These are phyloP conservation scores for Cryptomeria japonica DNA, from an alignment of 75 land plant genomes.

Conservation along the genomic window DNA sequence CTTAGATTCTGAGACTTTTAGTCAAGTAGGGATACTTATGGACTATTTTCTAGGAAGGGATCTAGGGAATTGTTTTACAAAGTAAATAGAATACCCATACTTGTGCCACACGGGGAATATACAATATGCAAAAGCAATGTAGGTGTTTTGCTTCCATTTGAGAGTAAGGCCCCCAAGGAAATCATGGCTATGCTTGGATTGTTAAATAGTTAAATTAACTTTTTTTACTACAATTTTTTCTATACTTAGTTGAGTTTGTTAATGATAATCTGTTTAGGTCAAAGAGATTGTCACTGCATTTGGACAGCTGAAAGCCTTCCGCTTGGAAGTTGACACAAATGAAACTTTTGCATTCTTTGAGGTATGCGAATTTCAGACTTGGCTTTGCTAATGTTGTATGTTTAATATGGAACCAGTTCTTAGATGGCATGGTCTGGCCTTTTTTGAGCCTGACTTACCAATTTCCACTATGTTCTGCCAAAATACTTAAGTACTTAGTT, in stretches of 20 bases:
- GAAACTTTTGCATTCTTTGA: constrained; percentile 74
- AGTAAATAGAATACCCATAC: background rate
- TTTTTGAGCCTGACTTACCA: background rate
- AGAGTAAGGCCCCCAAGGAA: background rate
- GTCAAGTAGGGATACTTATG: background rate
- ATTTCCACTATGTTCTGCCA: background rate
- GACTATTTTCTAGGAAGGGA: background rate
- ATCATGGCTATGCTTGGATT: background rate
- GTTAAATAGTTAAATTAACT: background rate
- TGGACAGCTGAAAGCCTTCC: constrained; percentile 85
- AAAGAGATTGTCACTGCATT: constrained; percentile 82
- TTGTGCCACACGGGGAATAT: background rate
- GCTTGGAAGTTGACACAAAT: constrained; percentile 45
- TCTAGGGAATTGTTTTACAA: background rate
- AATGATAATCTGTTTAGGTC: constrained; percentile 40
- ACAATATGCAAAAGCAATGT: background rate
- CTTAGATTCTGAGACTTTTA: background rate
- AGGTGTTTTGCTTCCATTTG: background rate
- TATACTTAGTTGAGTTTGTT: background rate
- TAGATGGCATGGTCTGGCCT: background rate
- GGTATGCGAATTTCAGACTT: constrained; percentile 37
- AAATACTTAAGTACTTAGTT: background rate
- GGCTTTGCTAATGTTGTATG: background rate
- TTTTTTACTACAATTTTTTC: background rate
- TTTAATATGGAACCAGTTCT: constrained; percentile 3